phyloP scores from a whole-genome alignment of 106 monocot species.

The Acorus calamus region DNA sequence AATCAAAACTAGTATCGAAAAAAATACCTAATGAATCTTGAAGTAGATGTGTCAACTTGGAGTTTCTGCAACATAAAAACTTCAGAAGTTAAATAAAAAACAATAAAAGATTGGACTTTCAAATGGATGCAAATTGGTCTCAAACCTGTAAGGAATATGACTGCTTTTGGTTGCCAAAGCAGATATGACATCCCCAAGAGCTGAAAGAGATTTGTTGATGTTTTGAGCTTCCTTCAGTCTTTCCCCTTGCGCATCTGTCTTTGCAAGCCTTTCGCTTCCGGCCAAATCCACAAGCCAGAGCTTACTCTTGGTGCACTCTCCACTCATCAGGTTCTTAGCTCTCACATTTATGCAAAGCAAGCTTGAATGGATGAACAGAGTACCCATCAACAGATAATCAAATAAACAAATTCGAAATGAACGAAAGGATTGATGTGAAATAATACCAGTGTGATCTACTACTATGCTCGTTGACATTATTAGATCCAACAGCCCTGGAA shows the following conservation, averaged over 20 bases:
- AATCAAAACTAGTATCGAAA: background rate
- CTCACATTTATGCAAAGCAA: conserved; percentile 76
- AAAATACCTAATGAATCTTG: conserved; percentile 78
- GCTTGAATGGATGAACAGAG: conserved; percentile 21
- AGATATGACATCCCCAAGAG: conserved; percentile 78
- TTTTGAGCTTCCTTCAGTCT: conserved; percentile 79
- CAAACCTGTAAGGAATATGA: conserved; percentile 59
- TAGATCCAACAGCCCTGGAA: conserved; percentile 81
- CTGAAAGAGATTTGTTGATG: conserved; percentile 67
- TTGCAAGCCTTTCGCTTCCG: conserved; percentile 77
- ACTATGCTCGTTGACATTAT: conserved; percentile 86
- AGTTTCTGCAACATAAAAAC: conserved; percentile 40
- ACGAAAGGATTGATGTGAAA: background rate
- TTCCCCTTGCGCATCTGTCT: conserved; percentile 77
- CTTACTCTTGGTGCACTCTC: conserved; percentile 71
- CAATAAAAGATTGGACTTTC: background rate
- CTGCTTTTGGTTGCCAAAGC: conserved; percentile 63
- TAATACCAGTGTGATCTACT: conserved; percentile 83
- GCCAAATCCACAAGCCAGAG: conserved; percentile 93
- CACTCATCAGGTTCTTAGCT: conserved; percentile 58
- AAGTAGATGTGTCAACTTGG: conserved; percentile 76
- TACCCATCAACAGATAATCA: background rate
- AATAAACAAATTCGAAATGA: background rate
- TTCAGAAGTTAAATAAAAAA: background rate
- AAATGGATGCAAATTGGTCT: background rate